Evolutionary conservation across 345 rosid genomes (phyloP).

Genomic region (Camelina hispida): DNA sequence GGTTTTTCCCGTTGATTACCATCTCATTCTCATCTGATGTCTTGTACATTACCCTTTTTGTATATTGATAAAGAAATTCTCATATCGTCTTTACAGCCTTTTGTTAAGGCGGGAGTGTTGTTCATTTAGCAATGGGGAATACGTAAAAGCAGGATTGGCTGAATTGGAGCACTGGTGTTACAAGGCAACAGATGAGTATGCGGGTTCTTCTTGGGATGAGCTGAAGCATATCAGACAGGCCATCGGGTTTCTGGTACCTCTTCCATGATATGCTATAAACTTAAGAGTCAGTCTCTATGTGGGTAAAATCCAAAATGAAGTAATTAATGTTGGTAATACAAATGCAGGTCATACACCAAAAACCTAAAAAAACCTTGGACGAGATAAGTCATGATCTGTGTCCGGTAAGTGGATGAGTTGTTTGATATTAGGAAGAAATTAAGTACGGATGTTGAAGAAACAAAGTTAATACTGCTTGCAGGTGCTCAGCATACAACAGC

Average conservation of each 20-base stretch:
- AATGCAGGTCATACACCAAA: slow-evolving; percentile 85
- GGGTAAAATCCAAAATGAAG: background rate
- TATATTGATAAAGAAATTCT: slow-evolving; percentile 5
- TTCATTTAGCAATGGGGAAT: slow-evolving; percentile 91
- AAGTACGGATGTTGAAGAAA: background rate
- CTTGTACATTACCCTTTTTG: background rate
- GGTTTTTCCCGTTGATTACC: slow-evolving; percentile 43
- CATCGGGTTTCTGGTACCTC: slow-evolving; percentile 28
- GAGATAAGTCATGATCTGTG: slow-evolving; percentile 89
- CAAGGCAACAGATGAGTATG: slow-evolving; percentile 91
- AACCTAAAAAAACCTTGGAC: slow-evolving; percentile 78
- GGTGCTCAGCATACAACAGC: slow-evolving; percentile 38
- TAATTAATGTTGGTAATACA: background rate
- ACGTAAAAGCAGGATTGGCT: slow-evolving; percentile 83
- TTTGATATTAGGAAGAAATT: background rate
- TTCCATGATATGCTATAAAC: background rate
- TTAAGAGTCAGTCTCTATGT: background rate
- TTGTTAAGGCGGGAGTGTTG: slow-evolving; percentile 85
- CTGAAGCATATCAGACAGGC: slow-evolving; percentile 39
- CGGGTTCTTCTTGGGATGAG: slow-evolving; percentile 65
- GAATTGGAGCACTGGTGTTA: slow-evolving; percentile 92
- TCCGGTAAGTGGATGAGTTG: slow-evolving; percentile 59
- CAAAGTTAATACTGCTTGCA: background rate
- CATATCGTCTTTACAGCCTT: slow-evolving; percentile 52
- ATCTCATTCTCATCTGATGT: background rate